Base-by-base conservation (phyloP, 306 rosid genomes). In the Fragaria iinumae region DNA sequence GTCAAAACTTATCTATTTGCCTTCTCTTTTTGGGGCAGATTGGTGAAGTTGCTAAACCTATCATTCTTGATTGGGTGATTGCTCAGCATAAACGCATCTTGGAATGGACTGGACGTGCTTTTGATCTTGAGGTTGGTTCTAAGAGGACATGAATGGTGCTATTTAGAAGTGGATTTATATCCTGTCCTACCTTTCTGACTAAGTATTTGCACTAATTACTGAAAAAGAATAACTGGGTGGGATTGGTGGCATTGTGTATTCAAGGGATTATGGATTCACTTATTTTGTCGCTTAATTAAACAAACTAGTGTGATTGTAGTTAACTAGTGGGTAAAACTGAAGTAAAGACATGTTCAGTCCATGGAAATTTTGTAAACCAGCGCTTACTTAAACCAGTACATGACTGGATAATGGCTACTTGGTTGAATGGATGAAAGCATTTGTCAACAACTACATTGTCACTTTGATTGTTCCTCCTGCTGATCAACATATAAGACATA, bases 21-120 rank as follows among this genome's bases (percentile, higher is more conserved):
- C 11, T 21, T 72, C 44, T 55, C 23, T 67, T 43, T 55, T 57
- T 72, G 77, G 60, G 18, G 83, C 86, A 88, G 91, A 88, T 88
- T 71, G 86, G 80, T 36, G 87, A 85, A 79, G 83, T 88, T 80
- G 79, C 86, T 34, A 88, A 88, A 76, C 87, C 89, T 57, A 74
- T 85, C 63, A 81, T 85, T 81, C 87, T 88, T 73, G 89, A 88
- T 73, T 88, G 91, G 91, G 83, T 88, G 84, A 85, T 88, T 77
- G 87, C 87, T 81, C 89, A 79, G 82, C 82, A 72, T 82, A 76
- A 74, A 71, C 83, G 79, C 63, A 74, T 77, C 69, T 62, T 86
- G 83, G 89, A 88, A 74, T 88, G 91, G 91, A 88, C 88, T 57
- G 89, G 86, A 56, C 85, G 88, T 6, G 87, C 82, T 13, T 81